phyloP scores from a whole-genome alignment of 768 basidiomycete species.

The Suillus sp. region DNA sequence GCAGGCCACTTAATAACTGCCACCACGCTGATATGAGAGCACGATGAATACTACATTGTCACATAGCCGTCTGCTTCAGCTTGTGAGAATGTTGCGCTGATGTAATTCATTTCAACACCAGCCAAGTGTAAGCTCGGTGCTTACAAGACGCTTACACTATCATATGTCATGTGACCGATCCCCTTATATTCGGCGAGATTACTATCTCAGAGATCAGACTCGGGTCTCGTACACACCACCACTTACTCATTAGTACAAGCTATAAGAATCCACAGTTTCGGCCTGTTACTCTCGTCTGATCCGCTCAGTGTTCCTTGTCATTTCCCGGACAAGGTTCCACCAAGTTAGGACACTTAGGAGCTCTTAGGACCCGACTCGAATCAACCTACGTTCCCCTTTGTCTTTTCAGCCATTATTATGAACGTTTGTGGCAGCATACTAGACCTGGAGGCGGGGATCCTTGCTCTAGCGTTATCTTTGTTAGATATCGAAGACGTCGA shows the following conservation, averaged over 20 bases:
- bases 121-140: background rate
- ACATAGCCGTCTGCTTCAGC: background rate
- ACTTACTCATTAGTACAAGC: too few species aligned
- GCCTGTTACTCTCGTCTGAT: too few species aligned
- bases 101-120: background rate
- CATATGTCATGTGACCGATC: too few species aligned
- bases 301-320: too few species aligned
- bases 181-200: too few species aligned
- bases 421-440: background rate
- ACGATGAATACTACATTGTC: background rate
- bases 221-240: too few species aligned
- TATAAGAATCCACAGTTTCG: too few species aligned
- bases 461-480: constrained; percentile 44
- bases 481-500: constrained; percentile 43
- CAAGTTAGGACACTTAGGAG: too few species aligned
- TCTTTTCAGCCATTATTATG: constrained; percentile 4
- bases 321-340: too few species aligned
- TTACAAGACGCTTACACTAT: too few species aligned
- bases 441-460: constrained; percentile 41
- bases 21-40: background rate
- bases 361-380: too few species aligned
- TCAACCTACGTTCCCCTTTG: constrained; percentile 4
- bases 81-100: background rate
- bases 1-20: background rate
- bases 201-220: too few species aligned